Percentiles rank a stretch among this genome's conserved stretches.
These are phyloP conservation scores for Zygnema circumcarinatum DNA, from an alignment of 139 green algal genomes.

Conservation along the genomic window DNA sequence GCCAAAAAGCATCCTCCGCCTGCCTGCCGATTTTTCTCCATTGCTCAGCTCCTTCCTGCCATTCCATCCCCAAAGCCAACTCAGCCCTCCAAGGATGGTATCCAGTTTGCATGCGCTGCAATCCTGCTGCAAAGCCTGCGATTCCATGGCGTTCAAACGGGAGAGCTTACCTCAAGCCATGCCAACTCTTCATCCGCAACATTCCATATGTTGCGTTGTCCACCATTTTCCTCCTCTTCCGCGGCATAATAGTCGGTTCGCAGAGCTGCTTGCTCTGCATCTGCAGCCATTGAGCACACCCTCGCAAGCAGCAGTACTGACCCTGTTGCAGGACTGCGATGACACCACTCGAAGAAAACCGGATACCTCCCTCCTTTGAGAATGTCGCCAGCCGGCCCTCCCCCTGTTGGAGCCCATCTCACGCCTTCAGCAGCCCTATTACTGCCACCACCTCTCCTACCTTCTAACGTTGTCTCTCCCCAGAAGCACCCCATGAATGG, in stretches of 20 bases:
- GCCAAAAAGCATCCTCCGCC: constrained; percentile 38
- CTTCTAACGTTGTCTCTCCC: not conserved
- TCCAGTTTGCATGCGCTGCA: too few species aligned
- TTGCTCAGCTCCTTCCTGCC: constrained; percentile 22
- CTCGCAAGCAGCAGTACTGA: constrained; percentile 38
- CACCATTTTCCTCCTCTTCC: constrained; percentile 8
- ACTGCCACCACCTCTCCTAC: not conserved
- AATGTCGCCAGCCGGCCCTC: not conserved
- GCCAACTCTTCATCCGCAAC: not conserved
- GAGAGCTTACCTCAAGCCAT: constrained; percentile 20
- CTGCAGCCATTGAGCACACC: constrained; percentile 4
- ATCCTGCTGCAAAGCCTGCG: too few species aligned
- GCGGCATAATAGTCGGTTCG: not conserved
- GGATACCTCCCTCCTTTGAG: constrained; percentile 18
- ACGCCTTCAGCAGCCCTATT: not conserved
- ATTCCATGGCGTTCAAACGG: not conserved
- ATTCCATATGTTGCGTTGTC: not conserved
- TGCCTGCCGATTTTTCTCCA: constrained; percentile 11
- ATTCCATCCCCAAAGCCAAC: not conserved
- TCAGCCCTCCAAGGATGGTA: too few species aligned
- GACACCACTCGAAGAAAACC: constrained; percentile 42
- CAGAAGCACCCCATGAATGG: not conserved
- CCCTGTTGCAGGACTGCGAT: not conserved
- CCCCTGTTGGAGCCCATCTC: not conserved
- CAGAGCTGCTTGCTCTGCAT: not conserved